Evolutionary conservation across 2,329 filamentous ascomycete species (phyloP), one percentile per base, ranked within the genome.

Genomic region (Ophiosphaerella narmari): DNA sequence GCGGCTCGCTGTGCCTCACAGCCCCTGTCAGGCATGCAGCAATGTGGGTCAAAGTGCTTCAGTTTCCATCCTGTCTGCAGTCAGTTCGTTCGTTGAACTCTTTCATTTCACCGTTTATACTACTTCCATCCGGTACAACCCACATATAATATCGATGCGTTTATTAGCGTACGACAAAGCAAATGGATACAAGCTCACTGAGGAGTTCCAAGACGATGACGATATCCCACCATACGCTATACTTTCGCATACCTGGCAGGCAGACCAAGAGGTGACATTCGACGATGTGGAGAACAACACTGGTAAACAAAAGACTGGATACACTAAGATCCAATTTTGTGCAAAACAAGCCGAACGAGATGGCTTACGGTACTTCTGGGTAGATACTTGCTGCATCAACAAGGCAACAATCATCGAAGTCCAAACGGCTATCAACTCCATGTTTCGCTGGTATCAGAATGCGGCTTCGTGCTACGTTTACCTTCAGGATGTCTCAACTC

Each of bases 241-340:
- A 7, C 47, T 54, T 21, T 54, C 51, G 6, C 51, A 54, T 38
- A 50, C 39, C 3, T 54, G 51, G 51, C 21, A 21, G 16, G 31
- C 38, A 11, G 38, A 31, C 5, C n/a, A 50, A 7, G 51, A 54
- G 24, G 43, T 54, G 2, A 43, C 31, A 2, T 50, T 50, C 36
- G 23, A 54, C 11, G 51, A 54, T 8, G 8, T 54, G 13, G 8
- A 24, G 12, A 33, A 44, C 13, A 23, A 13, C 11, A 35, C 34
- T 12, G 33, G 26, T 3, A 48, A 33, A 14, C 26, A 43, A 3
- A 53, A 53, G 24, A 9, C 26, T 18, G 50, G 50, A 23, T 50
- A 46, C 24, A 11, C 39, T 7, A 53, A 53, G 35, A 35, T 53
- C 5, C 14, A 21, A 2, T 53, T 53, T 31, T 53, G 50, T 23